phyloP scores from a whole-genome alignment of 192 early-diverging fungal species.

The Coemansia pectinata region DNA sequence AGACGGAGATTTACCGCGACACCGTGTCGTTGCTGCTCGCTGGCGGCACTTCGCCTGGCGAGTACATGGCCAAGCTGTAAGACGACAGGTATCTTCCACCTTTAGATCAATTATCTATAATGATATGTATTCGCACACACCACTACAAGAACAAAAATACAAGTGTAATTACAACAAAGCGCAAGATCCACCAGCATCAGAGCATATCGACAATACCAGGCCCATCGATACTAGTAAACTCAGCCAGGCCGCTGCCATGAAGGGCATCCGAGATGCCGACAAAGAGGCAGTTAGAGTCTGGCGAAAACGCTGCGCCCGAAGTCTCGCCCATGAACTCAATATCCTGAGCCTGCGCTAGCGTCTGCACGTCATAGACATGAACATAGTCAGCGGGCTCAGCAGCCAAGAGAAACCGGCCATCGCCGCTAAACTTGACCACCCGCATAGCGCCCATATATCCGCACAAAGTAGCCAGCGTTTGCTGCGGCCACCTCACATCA shows the following conservation, averaged over 20 bases:
- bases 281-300: constrained; percentile 48
- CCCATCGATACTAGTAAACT: constrained; percentile 17
- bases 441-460: constrained; percentile 53
- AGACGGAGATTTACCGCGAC: constrained; percentile 68
- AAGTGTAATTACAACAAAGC: not conserved
- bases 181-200: not conserved
- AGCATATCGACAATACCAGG: not conserved
- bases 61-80: constrained; percentile 51
- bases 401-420: constrained; percentile 39
- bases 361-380: constrained; percentile 35
- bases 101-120: not conserved
- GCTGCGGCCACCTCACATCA: constrained; percentile 42
- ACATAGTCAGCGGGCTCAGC: constrained; percentile 57
- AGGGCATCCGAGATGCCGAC: constrained; percentile 43
- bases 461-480: constrained; percentile 25
- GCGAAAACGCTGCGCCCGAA: constrained; percentile 46
- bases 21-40: constrained; percentile 39
- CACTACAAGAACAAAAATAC: not conserved
- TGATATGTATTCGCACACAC: not conserved
- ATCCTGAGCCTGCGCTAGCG: constrained; percentile 32
- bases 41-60: constrained; percentile 35
- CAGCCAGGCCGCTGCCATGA: constrained; percentile 32
- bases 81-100: no score
- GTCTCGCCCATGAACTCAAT: constrained; percentile 54
- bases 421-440: constrained; percentile 34